Evolutionary conservation across 768 basidiomycete species (phyloP), one percentile per base, ranked within the genome.

Genomic region (Tricholomella constricta): DNA sequence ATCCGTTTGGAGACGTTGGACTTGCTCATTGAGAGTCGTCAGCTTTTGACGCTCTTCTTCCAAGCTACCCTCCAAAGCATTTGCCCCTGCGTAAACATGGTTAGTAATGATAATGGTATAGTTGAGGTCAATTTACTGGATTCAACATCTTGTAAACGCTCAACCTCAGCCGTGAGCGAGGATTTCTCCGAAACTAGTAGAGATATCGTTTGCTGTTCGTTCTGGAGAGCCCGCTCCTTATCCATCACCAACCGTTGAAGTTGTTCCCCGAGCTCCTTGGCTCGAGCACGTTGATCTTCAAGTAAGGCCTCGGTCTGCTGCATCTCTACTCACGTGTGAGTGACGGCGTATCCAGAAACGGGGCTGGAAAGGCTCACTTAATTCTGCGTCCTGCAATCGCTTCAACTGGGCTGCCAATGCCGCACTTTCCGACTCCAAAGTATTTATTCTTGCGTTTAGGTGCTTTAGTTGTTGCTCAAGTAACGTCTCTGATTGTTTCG

Each of bases 141-240:
- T 63, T 89, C 86, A n/a, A 80, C 67, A 42, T 74, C 78, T 38
- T 82, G 80, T 41, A 87, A 63, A 45, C 79, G 78, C 57, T 86
- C 78, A 36, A 88, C 65, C 36, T 85, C 81, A n/a, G 78, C 65
- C 14, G 74, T 70, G 31, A 90, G 73, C 17, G 79, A 74, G 6
- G 82, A 78, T 67, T 89, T 89, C 62, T 90, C 89, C 2, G 83
- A 78, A 17, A 92, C 89, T 12, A 94, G 75, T n/a, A 88, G 66
- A 41, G 86, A 77, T 52, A 94, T 89, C 0, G 88, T 89, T 60
- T 85, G 85, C 54, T 83, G 84, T 59, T 88, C 86, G 60, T 79
- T 85, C 58, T 80, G 76, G 35, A 73, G 64, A 23, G 63, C 54
- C 1, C 58, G 56, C 46, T 74, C 74, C 40, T 67, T 71, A 48